Conservation (phyloP, 345 rosid species). For the Hirschfeldia incana region DNA sequence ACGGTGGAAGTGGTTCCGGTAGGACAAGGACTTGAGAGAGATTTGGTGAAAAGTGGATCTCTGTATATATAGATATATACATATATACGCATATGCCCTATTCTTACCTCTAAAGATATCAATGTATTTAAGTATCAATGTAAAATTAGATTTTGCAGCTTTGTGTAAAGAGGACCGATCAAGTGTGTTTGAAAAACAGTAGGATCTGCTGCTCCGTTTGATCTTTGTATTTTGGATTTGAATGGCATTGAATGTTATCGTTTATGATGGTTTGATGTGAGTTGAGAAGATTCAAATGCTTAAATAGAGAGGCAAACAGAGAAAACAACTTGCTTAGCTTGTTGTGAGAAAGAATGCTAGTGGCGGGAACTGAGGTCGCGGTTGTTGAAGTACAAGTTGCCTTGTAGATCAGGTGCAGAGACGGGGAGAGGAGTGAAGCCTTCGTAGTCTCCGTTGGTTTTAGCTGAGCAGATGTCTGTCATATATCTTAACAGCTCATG, state of each 20-base stretch:
- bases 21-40: constrained; percentile 36
- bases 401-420: constrained; percentile 33
- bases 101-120: constrained; percentile 6
- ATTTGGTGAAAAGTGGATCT: constrained; percentile 29
- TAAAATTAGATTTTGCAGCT: constrained; percentile 33
- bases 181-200: constrained; percentile 20
- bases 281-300: background rate
- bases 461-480: constrained; percentile 42
- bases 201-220: constrained; percentile 23
- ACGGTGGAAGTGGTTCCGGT: constrained; percentile 36
- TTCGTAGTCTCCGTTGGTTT: constrained; percentile 32
- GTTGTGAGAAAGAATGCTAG: constrained; percentile 1
- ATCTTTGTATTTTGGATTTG: constrained; percentile 15
- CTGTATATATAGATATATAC: constrained; percentile 28
- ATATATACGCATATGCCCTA: constrained; percentile 28
- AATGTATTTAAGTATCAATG: constrained; percentile 16
- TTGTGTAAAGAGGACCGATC: constrained; percentile 34
- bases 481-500: constrained; percentile 41
- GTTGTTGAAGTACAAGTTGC: constrained; percentile 38
- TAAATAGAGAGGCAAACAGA: constrained; percentile 3
- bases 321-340: background rate
- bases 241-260: constrained; percentile 14
- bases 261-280: too few relatives aligned
- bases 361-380: constrained; percentile 35
- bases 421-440: constrained; percentile 42